phyloP scores from a whole-genome alignment of 2,329 filamentous ascomycete species.

The Trichoderma sp. region DNA sequence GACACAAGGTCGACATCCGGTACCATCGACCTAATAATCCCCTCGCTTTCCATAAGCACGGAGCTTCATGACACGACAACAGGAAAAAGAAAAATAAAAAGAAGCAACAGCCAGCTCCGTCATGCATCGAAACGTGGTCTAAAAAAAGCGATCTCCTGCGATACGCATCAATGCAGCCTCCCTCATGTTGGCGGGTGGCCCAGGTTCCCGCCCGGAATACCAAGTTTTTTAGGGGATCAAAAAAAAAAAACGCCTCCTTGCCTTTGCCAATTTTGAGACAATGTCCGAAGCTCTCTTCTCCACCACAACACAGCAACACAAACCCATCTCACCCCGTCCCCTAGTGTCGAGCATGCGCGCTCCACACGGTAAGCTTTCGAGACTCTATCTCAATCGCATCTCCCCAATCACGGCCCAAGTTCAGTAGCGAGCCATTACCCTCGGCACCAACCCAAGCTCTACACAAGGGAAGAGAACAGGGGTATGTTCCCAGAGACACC shows the following conservation, averaged over 20 bases:
- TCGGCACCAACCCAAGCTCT: slow-evolving; percentile 30
- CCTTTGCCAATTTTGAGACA: slow-evolving; percentile 24
- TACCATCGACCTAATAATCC: slow-evolving; percentile 25
- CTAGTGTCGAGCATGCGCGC: slow-evolving; percentile 18
- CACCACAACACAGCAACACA: slow-evolving; percentile 26
- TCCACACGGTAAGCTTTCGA: slow-evolving; percentile 27
- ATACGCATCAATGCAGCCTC: slow-evolving; percentile 36
- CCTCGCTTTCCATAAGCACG: slow-evolving; percentile 28
- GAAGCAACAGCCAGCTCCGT: slow-evolving; percentile 45
- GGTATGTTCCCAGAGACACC: slow-evolving; percentile 30
- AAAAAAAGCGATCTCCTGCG: slow-evolving; percentile 39
- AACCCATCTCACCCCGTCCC: slow-evolving; percentile 27
- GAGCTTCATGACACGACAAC: slow-evolving; percentile 29
- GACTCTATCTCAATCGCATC: slow-evolving; percentile 30
- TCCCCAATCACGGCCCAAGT: slow-evolving; percentile 28
- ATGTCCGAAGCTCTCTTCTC: slow-evolving; percentile 29
- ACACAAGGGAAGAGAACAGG: slow-evolving; percentile 29
- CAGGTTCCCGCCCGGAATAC: slow-evolving; percentile 28
- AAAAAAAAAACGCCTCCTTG: slow-evolving; percentile 21
- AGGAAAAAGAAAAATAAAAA: slow-evolving; percentile 42
- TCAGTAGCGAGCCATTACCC: slow-evolving; percentile 29
- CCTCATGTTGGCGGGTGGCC: slow-evolving; percentile 28
- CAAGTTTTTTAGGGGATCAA: slow-evolving; percentile 25
- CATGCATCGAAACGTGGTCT: slow-evolving; percentile 52
- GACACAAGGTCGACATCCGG: slow-evolving; percentile 20